phyloP scores from a whole-genome alignment of 129 eudicot species.

The Chrysanthemum seticuspe region DNA sequence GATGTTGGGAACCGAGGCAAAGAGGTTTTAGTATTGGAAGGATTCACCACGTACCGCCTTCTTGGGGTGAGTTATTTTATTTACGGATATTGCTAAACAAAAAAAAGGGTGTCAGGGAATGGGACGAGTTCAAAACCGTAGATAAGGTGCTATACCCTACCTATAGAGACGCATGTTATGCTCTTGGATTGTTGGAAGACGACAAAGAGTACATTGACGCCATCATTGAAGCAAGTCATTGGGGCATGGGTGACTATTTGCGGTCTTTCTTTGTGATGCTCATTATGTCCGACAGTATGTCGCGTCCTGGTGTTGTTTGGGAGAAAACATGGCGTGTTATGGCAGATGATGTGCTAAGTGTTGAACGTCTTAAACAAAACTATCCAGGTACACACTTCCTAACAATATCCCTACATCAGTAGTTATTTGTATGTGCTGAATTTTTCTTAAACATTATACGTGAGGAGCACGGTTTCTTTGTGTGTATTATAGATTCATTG shows the following conservation, averaged over 20 bases:
- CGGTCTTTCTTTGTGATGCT: neutral
- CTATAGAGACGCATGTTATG: constrained; percentile 16
- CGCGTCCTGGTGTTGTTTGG: too few relatives aligned
- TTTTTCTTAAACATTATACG: too few relatives aligned
- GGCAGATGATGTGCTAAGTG: too few relatives aligned
- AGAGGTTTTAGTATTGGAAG: neutral
- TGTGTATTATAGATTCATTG: too few relatives aligned
- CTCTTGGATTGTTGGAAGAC: constrained; percentile 21
- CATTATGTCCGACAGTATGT: neutral
- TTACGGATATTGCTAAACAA: neutral
- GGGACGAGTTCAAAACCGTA: neutral
- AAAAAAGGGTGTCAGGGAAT: neutral
- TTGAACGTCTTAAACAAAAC: too few relatives aligned
- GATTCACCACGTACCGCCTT: neutral
- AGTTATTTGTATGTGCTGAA: too few relatives aligned
- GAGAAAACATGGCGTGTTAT: neutral
- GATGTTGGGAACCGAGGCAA: neutral
- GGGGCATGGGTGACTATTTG: neutral
- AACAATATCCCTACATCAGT: too few relatives aligned
- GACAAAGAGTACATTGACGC: constrained; percentile 13
- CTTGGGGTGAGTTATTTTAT: neutral
- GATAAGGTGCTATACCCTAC: neutral
- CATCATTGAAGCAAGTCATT: neutral
- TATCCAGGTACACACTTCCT: too few relatives aligned
- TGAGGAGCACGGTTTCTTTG: too few relatives aligned